Evolutionary conservation across 768 basidiomycete genomes (phyloP).

Genomic region (Termitomyces sp.): DNA sequence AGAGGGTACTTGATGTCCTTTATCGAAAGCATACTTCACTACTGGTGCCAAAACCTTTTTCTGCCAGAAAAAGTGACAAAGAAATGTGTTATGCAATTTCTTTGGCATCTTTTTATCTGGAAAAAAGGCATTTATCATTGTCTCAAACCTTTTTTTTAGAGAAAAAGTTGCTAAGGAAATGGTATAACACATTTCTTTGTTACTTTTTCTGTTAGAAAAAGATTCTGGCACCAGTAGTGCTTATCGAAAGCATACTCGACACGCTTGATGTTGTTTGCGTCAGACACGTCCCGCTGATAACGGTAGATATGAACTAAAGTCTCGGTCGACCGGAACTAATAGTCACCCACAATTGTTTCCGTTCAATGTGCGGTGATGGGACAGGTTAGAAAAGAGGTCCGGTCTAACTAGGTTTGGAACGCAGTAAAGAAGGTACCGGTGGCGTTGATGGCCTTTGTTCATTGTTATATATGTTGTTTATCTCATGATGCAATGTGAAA

Average conservation of each 20-base stretch:
- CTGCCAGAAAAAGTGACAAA: too few species aligned
- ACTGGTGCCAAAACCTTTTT: too few species aligned
- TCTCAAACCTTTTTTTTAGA: too few species aligned
- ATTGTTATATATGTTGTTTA: background rate
- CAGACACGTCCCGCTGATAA: slow-evolving; percentile 26
- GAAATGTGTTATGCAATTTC: too few species aligned
- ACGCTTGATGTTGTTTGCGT: slow-evolving; percentile 19
- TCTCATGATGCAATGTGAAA: slow-evolving; percentile 15
- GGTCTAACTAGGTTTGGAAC: background rate
- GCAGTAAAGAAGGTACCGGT: slow-evolving; percentile 28
- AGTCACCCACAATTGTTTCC: slow-evolving; percentile 22
- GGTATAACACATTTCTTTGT: too few species aligned
- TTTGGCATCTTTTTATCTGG: too few species aligned
- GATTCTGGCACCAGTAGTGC: too few species aligned
- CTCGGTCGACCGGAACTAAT: background rate
- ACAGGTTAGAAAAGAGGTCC: background rate
- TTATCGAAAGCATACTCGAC: slow-evolving; percentile 24
- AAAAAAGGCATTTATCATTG: too few species aligned
- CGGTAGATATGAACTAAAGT: background rate
- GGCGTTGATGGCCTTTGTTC: slow-evolving; percentile 15
- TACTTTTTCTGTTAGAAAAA: too few species aligned
- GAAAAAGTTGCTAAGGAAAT: too few species aligned
- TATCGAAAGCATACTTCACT: slow-evolving; percentile 23
- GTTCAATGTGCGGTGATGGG: slow-evolving; percentile 10
- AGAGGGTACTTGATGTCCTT: slow-evolving; percentile 30